A percentile compares a stretch with the other conserved stretches of the same genome.
Evolutionary conservation across 306 rosid genomes (phyloP).

Genomic region (Datisca glomerata): DNA sequence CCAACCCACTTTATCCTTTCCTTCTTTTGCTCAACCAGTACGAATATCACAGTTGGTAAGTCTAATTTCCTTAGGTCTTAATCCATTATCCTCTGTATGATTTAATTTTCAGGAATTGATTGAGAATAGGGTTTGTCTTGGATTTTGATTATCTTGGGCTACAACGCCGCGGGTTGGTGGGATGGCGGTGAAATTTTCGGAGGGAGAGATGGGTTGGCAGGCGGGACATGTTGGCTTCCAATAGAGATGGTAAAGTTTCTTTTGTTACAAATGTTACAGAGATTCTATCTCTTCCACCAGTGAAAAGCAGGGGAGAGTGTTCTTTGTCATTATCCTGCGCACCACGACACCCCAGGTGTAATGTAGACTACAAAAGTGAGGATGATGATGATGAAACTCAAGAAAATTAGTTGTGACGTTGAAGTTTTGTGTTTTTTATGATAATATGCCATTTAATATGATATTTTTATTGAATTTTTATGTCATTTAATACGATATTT

Average conservation of each 20-base stretch:
- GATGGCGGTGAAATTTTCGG: too few species aligned
- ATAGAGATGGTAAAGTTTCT: conserved; percentile 44
- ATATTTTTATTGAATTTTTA: too few species aligned
- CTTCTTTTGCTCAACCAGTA: conserved; percentile 45
- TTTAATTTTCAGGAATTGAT: neutral
- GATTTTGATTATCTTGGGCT: conserved; percentile 22
- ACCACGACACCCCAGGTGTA: too few species aligned
- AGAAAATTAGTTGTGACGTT: too few species aligned
- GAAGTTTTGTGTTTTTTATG: too few species aligned
- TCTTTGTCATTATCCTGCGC: too few species aligned
- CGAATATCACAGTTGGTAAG: conserved; percentile 44
- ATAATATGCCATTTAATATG: too few species aligned
- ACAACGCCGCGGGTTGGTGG: conserved; percentile 44
- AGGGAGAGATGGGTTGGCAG: conserved; percentile 45
- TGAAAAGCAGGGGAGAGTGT: conserved; percentile 69
- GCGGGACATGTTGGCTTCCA: conserved; percentile 67
- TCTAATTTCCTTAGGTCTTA: neutral
- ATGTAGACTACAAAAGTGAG: too few species aligned
- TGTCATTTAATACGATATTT: too few species aligned
- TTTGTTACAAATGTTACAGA: conserved; percentile 72
- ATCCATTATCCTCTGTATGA: neutral
- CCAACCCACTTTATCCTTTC: conserved; percentile 51
- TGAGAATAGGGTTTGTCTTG: neutral
- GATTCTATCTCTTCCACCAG: conserved; percentile 14
- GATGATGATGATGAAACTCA: too few species aligned